Percentiles rank a stretch among this genome's conserved stretches.
Conservation (phyloP, 331 rosid genomes). For the Quercus tomentella region DNA sequence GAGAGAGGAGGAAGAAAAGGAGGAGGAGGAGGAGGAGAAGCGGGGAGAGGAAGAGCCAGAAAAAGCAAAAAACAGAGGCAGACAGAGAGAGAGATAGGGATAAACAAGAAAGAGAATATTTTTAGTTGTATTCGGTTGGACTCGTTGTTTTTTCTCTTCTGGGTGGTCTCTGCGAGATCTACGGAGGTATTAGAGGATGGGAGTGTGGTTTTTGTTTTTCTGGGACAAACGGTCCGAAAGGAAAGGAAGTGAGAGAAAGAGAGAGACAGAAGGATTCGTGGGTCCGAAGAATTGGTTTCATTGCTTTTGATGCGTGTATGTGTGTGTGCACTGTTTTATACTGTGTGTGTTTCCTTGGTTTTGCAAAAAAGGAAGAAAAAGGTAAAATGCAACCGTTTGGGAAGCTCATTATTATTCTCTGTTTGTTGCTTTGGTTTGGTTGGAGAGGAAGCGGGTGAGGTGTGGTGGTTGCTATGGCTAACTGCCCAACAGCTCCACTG, state of each 20-base stretch:
- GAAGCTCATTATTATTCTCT: slow-evolving; percentile 27
- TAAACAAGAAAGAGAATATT: neutral
- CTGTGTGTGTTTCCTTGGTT: slow-evolving; percentile 12
- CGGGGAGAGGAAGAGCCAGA: no score
- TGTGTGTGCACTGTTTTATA: no score
- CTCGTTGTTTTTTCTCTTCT: slow-evolving; percentile 19
- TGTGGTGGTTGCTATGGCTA: slow-evolving; percentile 27
- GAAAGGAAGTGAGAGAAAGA: slow-evolving; percentile 27
- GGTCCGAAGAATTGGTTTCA: slow-evolving; percentile 46
- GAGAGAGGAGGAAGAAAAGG: neutral
- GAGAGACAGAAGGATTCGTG: slow-evolving; percentile 26
- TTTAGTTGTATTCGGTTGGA: neutral
- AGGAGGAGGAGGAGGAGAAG: no score
- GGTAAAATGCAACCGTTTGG: slow-evolving; percentile 51
- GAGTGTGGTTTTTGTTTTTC: slow-evolving; percentile 25
- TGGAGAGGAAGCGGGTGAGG: neutral
- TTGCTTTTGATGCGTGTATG: neutral
- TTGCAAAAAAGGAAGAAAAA: slow-evolving; percentile 22
- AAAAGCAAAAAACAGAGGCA: no score
- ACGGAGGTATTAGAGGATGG: slow-evolving; percentile 26
- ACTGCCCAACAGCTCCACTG: slow-evolving; percentile 23
- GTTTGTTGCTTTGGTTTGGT: slow-evolving; percentile 34
- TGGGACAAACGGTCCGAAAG: slow-evolving; percentile 44
- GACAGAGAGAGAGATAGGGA: no score
- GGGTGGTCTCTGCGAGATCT: slow-evolving; percentile 38